phyloP scores from a whole-genome alignment of 495 filamentous ascomycete species.

The Xylaria acuta region DNA sequence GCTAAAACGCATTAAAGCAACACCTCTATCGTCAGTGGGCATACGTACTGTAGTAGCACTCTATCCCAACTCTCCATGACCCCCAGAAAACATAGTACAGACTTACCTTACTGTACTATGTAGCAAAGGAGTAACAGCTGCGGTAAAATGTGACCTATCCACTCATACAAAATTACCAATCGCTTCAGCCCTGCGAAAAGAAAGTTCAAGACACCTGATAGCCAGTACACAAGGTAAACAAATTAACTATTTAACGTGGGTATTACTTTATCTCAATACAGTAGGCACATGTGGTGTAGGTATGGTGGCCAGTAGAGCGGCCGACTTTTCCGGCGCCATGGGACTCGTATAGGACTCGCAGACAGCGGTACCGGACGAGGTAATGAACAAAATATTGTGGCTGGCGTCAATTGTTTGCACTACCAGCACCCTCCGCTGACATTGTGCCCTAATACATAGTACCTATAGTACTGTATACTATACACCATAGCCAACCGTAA shows the following conservation, averaged over 20 bases:
- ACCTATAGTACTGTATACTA: not conserved
- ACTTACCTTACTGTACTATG: no score
- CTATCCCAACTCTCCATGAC: not conserved
- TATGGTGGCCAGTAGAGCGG: not conserved
- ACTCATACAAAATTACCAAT: not conserved
- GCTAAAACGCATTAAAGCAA: not conserved
- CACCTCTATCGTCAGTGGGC: no score
- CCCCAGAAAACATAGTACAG: not conserved
- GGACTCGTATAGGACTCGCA: slow-evolving; percentile 1
- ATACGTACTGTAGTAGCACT: no score
- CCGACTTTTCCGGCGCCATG: slow-evolving; percentile 7
- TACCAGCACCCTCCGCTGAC: not conserved
- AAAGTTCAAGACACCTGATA: not conserved
- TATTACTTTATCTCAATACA: not conserved
- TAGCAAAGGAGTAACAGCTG: not conserved
- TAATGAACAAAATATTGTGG: not conserved
- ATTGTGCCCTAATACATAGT: no score
- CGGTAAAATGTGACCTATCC: not conserved
- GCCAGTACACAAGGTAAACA: no score
- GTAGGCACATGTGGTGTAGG: not conserved
- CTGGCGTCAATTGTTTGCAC: not conserved
- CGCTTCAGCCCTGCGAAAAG: not conserved
- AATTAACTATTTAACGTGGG: not conserved
- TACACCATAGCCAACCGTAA: not conserved
- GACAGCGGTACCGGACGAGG: slow-evolving; percentile 3